phyloP scores from a whole-genome alignment of 2,329 filamentous ascomycete species.

The Fusarium austroafricanum region DNA sequence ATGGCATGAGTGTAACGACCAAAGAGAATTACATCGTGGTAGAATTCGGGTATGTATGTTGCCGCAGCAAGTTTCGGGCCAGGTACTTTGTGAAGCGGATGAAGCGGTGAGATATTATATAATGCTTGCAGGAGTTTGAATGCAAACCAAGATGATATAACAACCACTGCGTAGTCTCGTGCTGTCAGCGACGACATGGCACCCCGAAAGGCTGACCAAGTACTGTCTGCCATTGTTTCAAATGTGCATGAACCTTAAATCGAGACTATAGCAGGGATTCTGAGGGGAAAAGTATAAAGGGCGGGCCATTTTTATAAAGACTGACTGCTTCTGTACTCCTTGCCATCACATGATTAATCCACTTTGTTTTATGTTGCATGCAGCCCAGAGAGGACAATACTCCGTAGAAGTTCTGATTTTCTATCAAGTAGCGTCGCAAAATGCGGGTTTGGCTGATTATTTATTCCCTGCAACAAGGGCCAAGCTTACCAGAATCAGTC shows the following conservation, averaged over 20 bases:
- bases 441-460: too few relatives aligned
- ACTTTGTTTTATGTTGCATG: too few relatives aligned
- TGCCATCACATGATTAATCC: too few relatives aligned
- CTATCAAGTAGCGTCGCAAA: too few relatives aligned
- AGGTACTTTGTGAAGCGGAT: slow-evolving; percentile 17
- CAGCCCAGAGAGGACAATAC: too few relatives aligned
- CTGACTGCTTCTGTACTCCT: too few relatives aligned
- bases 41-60: slow-evolving; percentile 24
- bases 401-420: too few relatives aligned
- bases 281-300: too few relatives aligned
- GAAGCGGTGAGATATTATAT: slow-evolving; percentile 23
- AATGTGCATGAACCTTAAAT: not conserved
- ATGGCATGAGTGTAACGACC: slow-evolving; percentile 25
- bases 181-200: not conserved
- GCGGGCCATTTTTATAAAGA: too few relatives aligned
- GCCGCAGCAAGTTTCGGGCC: slow-evolving; percentile 20
- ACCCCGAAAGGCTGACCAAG: not conserved
- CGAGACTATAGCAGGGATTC: too few relatives aligned
- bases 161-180: not conserved
- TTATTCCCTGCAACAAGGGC: too few relatives aligned
- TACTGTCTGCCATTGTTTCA: not conserved
- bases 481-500: too few relatives aligned
- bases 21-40: slow-evolving; percentile 22
- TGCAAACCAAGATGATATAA: not conserved
- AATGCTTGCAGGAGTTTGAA: slow-evolving; percentile 1